These are phyloP conservation scores for Mucor piriformis DNA, from an alignment of 371 early-diverging fungal genomes.

Conservation along the genomic window DNA sequence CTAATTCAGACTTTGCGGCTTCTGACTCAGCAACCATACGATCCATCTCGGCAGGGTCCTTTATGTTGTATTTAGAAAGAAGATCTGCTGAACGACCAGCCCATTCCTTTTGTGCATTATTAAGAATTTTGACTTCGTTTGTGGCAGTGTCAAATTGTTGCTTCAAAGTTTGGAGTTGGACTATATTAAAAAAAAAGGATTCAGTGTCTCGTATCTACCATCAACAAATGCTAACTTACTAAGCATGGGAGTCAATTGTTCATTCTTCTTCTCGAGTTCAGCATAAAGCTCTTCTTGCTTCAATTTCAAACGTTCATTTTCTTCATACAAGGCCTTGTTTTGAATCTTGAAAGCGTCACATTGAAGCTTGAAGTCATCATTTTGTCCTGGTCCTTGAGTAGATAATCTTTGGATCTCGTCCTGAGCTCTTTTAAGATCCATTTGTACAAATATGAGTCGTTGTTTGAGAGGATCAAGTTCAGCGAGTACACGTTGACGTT, in stretches of 20 bases:
- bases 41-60: slow-evolving; percentile 18
- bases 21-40: slow-evolving; percentile 4
- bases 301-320: too few species aligned
- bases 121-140: neutral
- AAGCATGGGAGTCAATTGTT: neutral
- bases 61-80: slow-evolving; percentile 15
- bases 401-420: too few species aligned
- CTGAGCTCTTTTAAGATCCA: too few species aligned
- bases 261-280: neutral
- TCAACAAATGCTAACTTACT: too few species aligned
- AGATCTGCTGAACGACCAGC: slow-evolving; percentile 16
- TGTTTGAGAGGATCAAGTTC: neutral
- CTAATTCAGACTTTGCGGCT: slow-evolving; percentile 8
- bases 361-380: too few species aligned
- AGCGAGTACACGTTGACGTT: slow-evolving; percentile 2
- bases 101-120: slow-evolving; percentile 18
- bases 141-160: slow-evolving; percentile 2
- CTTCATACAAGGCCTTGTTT: too few species aligned
- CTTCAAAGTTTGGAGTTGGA: slow-evolving; percentile 11
- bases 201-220: too few species aligned
- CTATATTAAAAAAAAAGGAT: neutral
- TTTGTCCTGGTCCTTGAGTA: too few species aligned
- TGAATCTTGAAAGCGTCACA: too few species aligned
- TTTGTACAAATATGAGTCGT: too few species aligned
- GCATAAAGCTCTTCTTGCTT: too few species aligned